A percentile compares a stretch with the other conserved stretches of the same genome.
phyloP scores from a whole-genome alignment of 306 rosid species.

The Vicia faba region DNA sequence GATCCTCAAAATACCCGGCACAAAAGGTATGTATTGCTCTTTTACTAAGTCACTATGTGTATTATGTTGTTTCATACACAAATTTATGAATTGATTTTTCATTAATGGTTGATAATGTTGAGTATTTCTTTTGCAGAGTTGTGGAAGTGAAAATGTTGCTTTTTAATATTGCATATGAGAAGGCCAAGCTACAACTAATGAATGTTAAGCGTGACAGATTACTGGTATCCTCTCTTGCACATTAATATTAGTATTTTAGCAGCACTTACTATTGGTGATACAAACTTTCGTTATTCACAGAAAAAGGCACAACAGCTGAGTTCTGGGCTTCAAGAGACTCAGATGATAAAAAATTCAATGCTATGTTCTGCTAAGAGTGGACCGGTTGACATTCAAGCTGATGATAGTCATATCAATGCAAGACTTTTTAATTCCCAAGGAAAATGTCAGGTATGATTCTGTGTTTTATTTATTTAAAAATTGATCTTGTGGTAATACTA shows the following conservation, averaged over 20 bases:
- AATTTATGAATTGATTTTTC: conserved; percentile 34
- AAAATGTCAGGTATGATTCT: conserved; percentile 55
- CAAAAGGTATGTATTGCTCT: conserved; percentile 61
- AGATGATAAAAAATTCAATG: conserved; percentile 51
- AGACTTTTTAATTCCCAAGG: conserved; percentile 43
- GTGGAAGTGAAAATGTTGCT: conserved; percentile 61
- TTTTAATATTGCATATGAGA: conserved; percentile 58
- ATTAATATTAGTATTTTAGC: conserved; percentile 32
- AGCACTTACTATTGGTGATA: conserved; percentile 37
- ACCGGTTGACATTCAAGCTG: conserved; percentile 42
- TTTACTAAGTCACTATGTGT: conserved; percentile 21
- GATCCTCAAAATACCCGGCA: conserved; percentile 39
- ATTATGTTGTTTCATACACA: conserved; percentile 25
- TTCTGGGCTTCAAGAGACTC: conserved; percentile 67
- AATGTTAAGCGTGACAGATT: conserved; percentile 56
- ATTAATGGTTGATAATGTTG: conserved; percentile 35
- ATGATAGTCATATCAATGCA: conserved; percentile 40
- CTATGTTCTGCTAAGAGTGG: conserved; percentile 42
- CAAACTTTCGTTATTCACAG: conserved; percentile 52
- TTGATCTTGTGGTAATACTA: conserved; percentile 21
- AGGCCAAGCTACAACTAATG: conserved; percentile 70
- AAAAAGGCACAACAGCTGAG: conserved; percentile 53
- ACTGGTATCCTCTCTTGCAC: conserved; percentile 54
- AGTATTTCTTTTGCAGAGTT: conserved; percentile 54
- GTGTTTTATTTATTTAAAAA: background rate